Conservation (phyloP, 1,139 yeast species). For the Pichia sp. region DNA sequence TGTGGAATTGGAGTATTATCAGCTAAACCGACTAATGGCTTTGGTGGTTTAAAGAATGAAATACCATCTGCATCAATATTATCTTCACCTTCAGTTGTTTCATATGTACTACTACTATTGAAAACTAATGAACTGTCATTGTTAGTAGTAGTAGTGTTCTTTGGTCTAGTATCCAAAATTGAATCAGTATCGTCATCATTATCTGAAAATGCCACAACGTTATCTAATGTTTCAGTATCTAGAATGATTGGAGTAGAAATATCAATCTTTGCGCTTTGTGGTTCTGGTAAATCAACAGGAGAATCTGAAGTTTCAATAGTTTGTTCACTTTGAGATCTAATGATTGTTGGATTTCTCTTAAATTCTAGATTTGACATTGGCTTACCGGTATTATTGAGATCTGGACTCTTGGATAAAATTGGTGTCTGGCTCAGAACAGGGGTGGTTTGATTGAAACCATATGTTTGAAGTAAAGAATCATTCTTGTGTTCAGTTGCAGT, state of each 20-base stretch:
- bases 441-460: slow-evolving; percentile 24
- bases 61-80: background rate
- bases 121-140: slow-evolving; percentile 6
- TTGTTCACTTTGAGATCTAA: slow-evolving; percentile 12
- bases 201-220: too few species aligned
- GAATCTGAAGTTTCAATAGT: slow-evolving; percentile 12
- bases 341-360: slow-evolving; percentile 8
- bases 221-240: too few species aligned
- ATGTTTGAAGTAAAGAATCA: slow-evolving; percentile 22
- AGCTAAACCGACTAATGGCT: slow-evolving; percentile 1
- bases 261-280: slow-evolving; percentile 16
- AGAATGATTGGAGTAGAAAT: slow-evolving; percentile 12
- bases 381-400: slow-evolving; percentile 15
- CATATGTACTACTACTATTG: slow-evolving; percentile 8
- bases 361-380: slow-evolving; percentile 5
- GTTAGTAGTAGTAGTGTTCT: background rate
- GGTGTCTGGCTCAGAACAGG: slow-evolving; percentile 19
- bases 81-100: background rate
- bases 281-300: slow-evolving; percentile 11
- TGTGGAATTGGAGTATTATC: too few species aligned
- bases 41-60: slow-evolving; percentile 12
- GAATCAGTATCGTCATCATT: background rate
- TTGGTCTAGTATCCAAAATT: background rate
- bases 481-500: slow-evolving; percentile 7
- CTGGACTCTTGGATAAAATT: slow-evolving; percentile 15